These are phyloP conservation scores for Dryadomyces quercivorus DNA, from an alignment of 2,329 filamentous ascomycete genomes.

Conservation along the genomic window DNA sequence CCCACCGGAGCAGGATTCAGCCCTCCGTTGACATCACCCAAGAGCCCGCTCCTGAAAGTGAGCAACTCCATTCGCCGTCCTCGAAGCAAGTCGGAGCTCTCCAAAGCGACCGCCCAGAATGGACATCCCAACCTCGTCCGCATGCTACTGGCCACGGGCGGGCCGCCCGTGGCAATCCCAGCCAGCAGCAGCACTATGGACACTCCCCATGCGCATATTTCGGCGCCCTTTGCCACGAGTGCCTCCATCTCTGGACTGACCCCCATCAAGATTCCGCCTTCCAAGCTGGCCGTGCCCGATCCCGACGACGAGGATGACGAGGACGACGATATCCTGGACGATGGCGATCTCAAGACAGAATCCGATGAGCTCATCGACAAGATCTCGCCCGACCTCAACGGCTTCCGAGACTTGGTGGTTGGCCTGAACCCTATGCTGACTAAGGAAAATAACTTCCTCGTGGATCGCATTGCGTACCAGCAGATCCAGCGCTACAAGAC, in stretches of 20 bases:
- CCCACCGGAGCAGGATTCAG: constrained; percentile 21
- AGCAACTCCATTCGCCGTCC: constrained; percentile 39
- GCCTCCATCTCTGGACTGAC: not conserved
- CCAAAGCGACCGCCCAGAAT: constrained; percentile 26
- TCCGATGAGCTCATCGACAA: constrained; percentile 50
- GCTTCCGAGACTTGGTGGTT: constrained; percentile 64
- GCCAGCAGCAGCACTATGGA: constrained; percentile 23
- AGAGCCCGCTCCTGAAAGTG: constrained; percentile 35
- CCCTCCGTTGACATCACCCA: constrained; percentile 24
- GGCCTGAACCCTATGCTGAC: constrained; percentile 61
- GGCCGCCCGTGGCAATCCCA: constrained; percentile 38
- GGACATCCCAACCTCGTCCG: constrained; percentile 30
- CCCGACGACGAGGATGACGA: constrained; percentile 43
- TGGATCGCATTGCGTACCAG: constrained; percentile 73
- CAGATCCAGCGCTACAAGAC: constrained; percentile 70
- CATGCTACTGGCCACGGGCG: constrained; percentile 40
- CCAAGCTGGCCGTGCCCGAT: constrained; percentile 14
- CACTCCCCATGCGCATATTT: not conserved
- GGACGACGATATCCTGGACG: constrained; percentile 44
- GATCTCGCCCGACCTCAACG: constrained; percentile 60
- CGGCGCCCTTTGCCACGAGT: not conserved
- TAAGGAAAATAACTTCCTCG: constrained; percentile 45
- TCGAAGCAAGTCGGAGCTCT: constrained; percentile 42
- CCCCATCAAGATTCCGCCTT: constrained; percentile 7
- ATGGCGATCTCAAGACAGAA: constrained; percentile 49